Evolutionary conservation across 306 rosid species (phyloP), one percentile per base, ranked within the genome.

Genomic region (Acacia melanoxylon): DNA sequence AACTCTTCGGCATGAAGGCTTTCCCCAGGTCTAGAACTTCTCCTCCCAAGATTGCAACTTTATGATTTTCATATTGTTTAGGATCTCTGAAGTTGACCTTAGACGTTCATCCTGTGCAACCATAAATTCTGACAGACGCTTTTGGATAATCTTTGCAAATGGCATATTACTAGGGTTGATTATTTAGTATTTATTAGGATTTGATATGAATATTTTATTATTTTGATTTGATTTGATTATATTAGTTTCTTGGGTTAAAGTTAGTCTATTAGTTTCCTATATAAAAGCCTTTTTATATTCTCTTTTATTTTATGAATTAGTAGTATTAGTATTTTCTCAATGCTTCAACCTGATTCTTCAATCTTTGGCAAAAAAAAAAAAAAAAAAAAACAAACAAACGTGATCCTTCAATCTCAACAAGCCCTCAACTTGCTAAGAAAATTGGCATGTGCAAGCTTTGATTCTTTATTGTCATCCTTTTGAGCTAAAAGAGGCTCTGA

Each of bases 21-120:
- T 67, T 91, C 87, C 78, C 58, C 79, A 40, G 46, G 14, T 82
- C 80, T 87, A 88, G 79, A 94, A 94, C 12, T 91, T 90, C 3
- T 88, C 93, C 72, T 89, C 97, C 98, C 98, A 94, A 0, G 94
- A 94, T 61, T 94, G 97, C 25, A 94, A 78, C 78, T 91, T 94
- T 5, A 94, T 92, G 86, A 90, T 80, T 62, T 94, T 94, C 94
- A 92, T 92, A 61, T 85, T 92, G 58, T 92, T 92, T 5, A 92
- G 93, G 58, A 92, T 84, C 78, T 94, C 97, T 15, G 98, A 91
- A 82, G 97, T 91, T 77, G 91, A 82, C 62, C 97, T 85, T n/a
- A 94, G 89, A 29, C 97, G 78, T 81, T 88, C 90, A 16, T 94
- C 98, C 58, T 94, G 97, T 41, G 96, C 92, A 8, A 84, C 54